Evolutionary conservation across 1,284 basidiomycete genomes (phyloP).

Genomic region (Crucibulum parvulum): DNA sequence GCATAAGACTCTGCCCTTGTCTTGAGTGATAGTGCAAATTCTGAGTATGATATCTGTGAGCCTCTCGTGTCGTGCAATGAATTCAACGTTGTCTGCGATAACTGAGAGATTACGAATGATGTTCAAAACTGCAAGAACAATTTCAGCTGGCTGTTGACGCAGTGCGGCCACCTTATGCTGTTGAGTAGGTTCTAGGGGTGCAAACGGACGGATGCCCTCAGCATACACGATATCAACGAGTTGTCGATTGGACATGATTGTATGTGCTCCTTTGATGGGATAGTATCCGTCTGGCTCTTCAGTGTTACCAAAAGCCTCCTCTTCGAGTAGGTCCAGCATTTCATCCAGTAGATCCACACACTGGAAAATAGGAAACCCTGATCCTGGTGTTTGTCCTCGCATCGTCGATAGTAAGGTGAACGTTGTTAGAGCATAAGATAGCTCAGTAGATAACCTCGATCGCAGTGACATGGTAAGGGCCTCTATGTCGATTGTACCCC

Average conservation of each 20-base stretch:
- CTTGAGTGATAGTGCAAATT: slow-evolving; percentile 58
- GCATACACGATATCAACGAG: slow-evolving; percentile 67
- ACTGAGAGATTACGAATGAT: slow-evolving; percentile 89
- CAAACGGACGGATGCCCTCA: slow-evolving; percentile 63
- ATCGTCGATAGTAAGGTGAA: slow-evolving; percentile 87
- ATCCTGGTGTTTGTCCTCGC: slow-evolving; percentile 63
- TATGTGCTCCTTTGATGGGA: slow-evolving; percentile 34
- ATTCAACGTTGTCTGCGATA: slow-evolving; percentile 74
- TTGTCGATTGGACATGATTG: slow-evolving; percentile 68
- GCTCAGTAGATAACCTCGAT: slow-evolving; percentile 83
- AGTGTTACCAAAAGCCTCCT: slow-evolving; percentile 74
- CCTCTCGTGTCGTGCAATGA: slow-evolving; percentile 71
- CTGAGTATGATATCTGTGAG: slow-evolving; percentile 75
- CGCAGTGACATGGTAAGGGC: slow-evolving; percentile 89
- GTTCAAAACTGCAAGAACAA: slow-evolving; percentile 78
- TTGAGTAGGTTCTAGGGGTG: slow-evolving; percentile 53
- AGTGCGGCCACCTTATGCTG: slow-evolving; percentile 60
- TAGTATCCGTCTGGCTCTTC: slow-evolving; percentile 44
- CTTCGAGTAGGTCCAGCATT: slow-evolving; percentile 86
- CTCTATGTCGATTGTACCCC: slow-evolving; percentile 90
- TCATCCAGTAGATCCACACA: slow-evolving; percentile 89
- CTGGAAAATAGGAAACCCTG: slow-evolving; percentile 78
- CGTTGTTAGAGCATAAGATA: slow-evolving; percentile 91
- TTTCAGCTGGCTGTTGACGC: slow-evolving; percentile 68
- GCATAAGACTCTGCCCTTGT: slow-evolving; percentile 45